Conservation (phyloP, 345 rosid species). For the Viola odorata region DNA sequence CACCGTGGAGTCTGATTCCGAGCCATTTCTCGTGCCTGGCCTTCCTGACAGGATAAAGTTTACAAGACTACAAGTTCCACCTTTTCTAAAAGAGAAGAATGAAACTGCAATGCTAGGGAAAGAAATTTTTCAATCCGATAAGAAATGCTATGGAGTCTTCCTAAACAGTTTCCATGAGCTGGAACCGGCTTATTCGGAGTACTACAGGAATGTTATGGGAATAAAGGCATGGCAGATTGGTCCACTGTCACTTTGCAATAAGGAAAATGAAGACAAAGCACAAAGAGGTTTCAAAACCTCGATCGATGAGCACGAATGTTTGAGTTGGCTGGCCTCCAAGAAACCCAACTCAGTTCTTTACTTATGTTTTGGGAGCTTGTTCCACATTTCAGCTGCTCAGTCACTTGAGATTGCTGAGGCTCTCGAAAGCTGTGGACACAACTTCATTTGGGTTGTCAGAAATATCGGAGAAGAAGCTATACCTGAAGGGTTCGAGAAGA, state of each 20-base stretch:
- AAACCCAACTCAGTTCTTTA: constrained; percentile 1
- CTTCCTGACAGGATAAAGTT: constrained; percentile 5
- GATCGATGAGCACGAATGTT: neutral
- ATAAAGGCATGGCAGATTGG: constrained; percentile 11
- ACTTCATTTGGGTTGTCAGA: constrained; percentile 9
- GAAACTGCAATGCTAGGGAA: neutral
- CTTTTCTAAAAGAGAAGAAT: neutral
- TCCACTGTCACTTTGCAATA: constrained; percentile 7
- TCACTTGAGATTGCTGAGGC: neutral
- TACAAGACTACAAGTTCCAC: constrained; percentile 6
- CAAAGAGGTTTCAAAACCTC: neutral
- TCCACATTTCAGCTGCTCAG: neutral
- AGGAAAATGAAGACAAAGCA: neutral
- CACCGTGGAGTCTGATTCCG: neutral
- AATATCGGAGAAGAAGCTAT: constrained; percentile 3
- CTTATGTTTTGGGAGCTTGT: constrained; percentile 3
- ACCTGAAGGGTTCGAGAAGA: constrained; percentile 13
- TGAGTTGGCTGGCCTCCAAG: constrained; percentile 8
- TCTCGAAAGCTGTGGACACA: neutral
- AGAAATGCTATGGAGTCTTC: neutral
- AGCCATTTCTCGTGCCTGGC: constrained; percentile 4
- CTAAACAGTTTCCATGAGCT: constrained; percentile 11
- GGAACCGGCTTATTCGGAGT: constrained; percentile 7
- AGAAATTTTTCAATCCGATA: neutral
- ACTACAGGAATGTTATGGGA: neutral